Conservation (phyloP, 1,284 basidiomycete species). For the Phlebopus sp. region DNA sequence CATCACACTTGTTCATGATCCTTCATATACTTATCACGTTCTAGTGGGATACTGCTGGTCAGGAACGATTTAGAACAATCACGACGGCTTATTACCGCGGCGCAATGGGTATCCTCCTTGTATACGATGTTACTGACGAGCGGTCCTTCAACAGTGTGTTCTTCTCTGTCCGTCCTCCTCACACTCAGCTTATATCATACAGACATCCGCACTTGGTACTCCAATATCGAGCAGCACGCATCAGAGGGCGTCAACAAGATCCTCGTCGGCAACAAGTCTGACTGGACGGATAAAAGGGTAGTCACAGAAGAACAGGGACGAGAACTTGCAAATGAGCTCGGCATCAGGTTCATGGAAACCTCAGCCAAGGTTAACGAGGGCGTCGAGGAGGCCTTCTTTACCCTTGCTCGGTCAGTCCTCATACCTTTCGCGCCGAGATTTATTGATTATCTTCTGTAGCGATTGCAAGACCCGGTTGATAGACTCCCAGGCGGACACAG, state of each 20-base stretch:
- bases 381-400: conserved; percentile 99
- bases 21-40: conserved; percentile 6
- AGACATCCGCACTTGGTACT: conserved; percentile 99
- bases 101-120: conserved; percentile 98
- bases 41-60: conserved; percentile 98
- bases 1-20: conserved; percentile 29
- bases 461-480: conserved; percentile 97
- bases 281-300: conserved; percentile 96
- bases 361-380: conserved; percentile 97
- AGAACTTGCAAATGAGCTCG: conserved; percentile 84
- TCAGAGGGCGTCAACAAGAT: conserved; percentile 99
- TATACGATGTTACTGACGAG: conserved; percentile 99
- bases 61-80: conserved; percentile 99
- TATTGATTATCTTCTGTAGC: conserved; percentile 40
- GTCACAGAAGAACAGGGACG: conserved; percentile 85
- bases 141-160: conserved; percentile 93
- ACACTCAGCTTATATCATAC: conserved; percentile 3
- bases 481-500: conserved; percentile 83
- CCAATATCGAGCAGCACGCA: conserved; percentile 98
- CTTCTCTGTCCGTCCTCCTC: conserved; percentile 7
- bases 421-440: not conserved
- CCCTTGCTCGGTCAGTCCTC: conserved; percentile 78
- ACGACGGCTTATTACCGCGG: conserved; percentile 99
- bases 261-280: conserved; percentile 98
- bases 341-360: conserved; percentile 96